Evolutionary conservation across 192 early-diverging fungal genomes (phyloP), one percentile per base, ranked within the genome.

Genomic region (Dissophora ornata): DNA sequence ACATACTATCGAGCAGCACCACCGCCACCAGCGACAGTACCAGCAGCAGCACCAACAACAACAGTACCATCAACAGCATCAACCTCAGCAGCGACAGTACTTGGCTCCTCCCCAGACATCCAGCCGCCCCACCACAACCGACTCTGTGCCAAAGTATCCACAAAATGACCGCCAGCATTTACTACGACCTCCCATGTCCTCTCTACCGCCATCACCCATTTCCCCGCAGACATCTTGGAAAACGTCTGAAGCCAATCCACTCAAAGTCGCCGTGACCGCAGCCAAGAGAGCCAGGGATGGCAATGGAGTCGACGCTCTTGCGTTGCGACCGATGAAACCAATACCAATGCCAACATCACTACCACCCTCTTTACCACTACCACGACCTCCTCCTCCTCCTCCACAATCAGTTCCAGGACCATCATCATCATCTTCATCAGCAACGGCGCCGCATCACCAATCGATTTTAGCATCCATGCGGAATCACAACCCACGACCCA

Each of bases 121-220:
- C 36, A 38, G 6, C 13, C 7, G 7, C 36, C 6, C 13, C 36
- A 38, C 13, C 36, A 13, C 36, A 38, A 38, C 36, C 36, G 36
- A 9, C 13, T 6, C 36, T 38, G 36, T n/a, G n/a, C n/a, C n/a
- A n/a, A n/a, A n/a, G n/a, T n/a, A n/a, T n/a, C n/a, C 34, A 38
- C 7, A 24, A 34, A 13, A 8, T 1, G n/a, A 2, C 38, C 34
- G n/a, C 1, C 33, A 36, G n/a, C 13, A 34, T 56, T 34, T 56
- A n/a, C 53, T 12, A 4, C 32, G 19, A 40, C 22, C 26, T 2
- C 1, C n/a, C 8, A 8, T 9, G 8, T 24, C 30, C n/a, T 18
- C 56, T 5, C 26, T 57, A 26, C 41, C 41, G 19, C 56, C 41
- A 3, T 57, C 56, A 11, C 56, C 56, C 24, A 57, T 44, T 29